Conservation (phyloP, 208 protist species). For the Acanthamoeba rhysodes region DNA sequence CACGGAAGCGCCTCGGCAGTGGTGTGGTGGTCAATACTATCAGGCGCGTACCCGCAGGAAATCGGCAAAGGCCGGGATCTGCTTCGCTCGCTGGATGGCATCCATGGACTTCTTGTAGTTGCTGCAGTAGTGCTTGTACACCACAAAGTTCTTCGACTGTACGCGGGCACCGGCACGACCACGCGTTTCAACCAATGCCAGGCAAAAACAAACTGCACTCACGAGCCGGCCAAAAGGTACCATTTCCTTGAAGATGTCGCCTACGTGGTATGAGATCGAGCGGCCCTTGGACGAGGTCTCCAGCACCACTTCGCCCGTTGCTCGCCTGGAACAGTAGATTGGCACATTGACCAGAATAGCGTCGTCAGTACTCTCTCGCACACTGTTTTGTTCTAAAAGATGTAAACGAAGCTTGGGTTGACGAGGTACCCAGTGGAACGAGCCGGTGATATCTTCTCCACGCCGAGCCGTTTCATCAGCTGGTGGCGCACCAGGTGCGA, state of each 20-base stretch:
- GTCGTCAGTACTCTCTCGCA: too few species aligned
- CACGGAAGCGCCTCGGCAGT: background rate
- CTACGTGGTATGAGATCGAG: slow-evolving; percentile 48
- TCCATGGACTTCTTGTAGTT: slow-evolving; percentile 72
- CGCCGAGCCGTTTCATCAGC: slow-evolving; percentile 56
- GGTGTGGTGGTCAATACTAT: background rate
- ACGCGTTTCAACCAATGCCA: background rate
- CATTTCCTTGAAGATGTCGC: slow-evolving; percentile 69
- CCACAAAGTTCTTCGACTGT: slow-evolving; percentile 63
- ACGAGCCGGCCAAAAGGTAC: background rate
- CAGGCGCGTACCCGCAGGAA: background rate
- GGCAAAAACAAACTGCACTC: background rate
- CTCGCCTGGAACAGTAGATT: background rate
- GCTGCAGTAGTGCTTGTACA: slow-evolving; percentile 61
- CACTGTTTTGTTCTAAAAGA: too few species aligned
- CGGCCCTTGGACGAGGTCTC: slow-evolving; percentile 47
- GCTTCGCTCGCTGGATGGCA: slow-evolving; percentile 51
- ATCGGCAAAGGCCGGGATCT: slow-evolving; percentile 12
- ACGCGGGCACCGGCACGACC: background rate
- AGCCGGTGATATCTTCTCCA: slow-evolving; percentile 40
- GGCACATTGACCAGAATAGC: background rate
- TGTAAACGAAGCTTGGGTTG: background rate
- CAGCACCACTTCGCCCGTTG: slow-evolving; percentile 25
- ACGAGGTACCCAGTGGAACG: background rate
- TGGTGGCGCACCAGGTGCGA: background rate